phyloP scores from a whole-genome alignment of 176 grass and related monocot genomes.

The Oryza meyeriana region DNA sequence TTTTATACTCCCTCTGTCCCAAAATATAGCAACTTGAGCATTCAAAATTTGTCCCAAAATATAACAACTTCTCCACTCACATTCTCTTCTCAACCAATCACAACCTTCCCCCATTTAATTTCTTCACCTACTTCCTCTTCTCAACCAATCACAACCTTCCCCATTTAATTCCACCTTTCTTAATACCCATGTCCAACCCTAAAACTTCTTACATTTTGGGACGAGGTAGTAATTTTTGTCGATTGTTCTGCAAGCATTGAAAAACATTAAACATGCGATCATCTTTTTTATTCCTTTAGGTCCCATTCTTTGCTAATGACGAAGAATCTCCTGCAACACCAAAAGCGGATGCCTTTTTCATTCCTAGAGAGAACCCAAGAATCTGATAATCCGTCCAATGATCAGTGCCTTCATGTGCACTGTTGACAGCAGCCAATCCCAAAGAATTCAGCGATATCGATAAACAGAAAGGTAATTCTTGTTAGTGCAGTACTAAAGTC shows the following conservation, averaged over 20 bases:
- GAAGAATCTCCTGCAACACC: constrained; percentile 73
- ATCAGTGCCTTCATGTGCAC: constrained; percentile 57
- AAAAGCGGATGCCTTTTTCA: constrained; percentile 89
- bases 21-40: too few relatives aligned
- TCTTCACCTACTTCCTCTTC: too few relatives aligned
- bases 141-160: too few relatives aligned
- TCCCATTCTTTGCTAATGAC: constrained; percentile 77
- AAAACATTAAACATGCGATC: constrained; percentile 1
- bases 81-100: too few relatives aligned
- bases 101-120: too few relatives aligned
- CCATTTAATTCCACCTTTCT: too few relatives aligned
- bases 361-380: constrained; percentile 95
- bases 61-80: too few relatives aligned
- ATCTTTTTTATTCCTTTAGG: constrained; percentile 38
- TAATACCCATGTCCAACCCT: too few relatives aligned
- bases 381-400: constrained; percentile 76
- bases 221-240: too few relatives aligned
- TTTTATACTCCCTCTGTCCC: constrained; percentile 11
- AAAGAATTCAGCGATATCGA: constrained; percentile 40
- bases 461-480: constrained; percentile 51
- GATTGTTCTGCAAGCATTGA: neutral
- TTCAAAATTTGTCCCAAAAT: too few relatives aligned
- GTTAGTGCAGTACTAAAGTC: constrained; percentile 6
- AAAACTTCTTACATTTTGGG: too few relatives aligned
- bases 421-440: constrained; percentile 26